Evolutionary conservation across 73 alveolate genomes (phyloP).

Genomic region (Paramecium primaurelia): DNA sequence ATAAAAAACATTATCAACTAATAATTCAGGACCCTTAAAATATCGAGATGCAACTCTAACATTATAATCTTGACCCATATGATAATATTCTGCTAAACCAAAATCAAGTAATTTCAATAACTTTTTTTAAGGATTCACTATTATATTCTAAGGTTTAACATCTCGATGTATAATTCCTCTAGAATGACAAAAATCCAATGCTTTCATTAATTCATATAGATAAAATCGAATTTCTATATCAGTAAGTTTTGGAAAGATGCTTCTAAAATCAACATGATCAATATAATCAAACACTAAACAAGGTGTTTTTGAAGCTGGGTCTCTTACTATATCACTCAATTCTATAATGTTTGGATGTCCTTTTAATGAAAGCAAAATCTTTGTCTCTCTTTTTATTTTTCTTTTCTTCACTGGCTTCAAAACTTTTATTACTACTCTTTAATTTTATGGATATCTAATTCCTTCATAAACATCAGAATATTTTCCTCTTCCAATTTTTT

Average conservation of each 20-base stretch:
- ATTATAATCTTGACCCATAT: slow-evolving; percentile 90
- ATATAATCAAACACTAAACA: slow-evolving; percentile 75
- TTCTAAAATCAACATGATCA: slow-evolving; percentile 72
- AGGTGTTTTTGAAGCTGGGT: slow-evolving; percentile 84
- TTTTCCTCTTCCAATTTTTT: slow-evolving; percentile 95
- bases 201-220: slow-evolving; percentile 76
- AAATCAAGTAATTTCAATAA: slow-evolving; percentile 92
- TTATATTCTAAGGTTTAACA: slow-evolving; percentile 95
- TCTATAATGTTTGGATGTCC: slow-evolving; percentile 84
- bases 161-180: slow-evolving; percentile 97
- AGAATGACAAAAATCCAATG: slow-evolving; percentile 94
- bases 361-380: slow-evolving; percentile 72
- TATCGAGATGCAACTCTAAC: slow-evolving; percentile 95
- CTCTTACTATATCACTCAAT: slow-evolving; percentile 78
- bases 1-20: slow-evolving; percentile 80
- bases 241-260: slow-evolving; percentile 75
- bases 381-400: slow-evolving; percentile 94
- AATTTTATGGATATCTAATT: slow-evolving; percentile 67
- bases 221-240: slow-evolving; percentile 76
- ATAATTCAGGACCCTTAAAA: slow-evolving; percentile 95
- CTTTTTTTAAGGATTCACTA: slow-evolving; percentile 90
- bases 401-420: slow-evolving; percentile 96
- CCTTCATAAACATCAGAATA: slow-evolving; percentile 98
- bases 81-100: slow-evolving; percentile 98
- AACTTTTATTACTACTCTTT: slow-evolving; percentile 86